Evolutionary conservation across 2,329 filamentous ascomycete species (phyloP), one percentile per base, ranked within the genome.

Genomic region (Teratosphaeria viscida): DNA sequence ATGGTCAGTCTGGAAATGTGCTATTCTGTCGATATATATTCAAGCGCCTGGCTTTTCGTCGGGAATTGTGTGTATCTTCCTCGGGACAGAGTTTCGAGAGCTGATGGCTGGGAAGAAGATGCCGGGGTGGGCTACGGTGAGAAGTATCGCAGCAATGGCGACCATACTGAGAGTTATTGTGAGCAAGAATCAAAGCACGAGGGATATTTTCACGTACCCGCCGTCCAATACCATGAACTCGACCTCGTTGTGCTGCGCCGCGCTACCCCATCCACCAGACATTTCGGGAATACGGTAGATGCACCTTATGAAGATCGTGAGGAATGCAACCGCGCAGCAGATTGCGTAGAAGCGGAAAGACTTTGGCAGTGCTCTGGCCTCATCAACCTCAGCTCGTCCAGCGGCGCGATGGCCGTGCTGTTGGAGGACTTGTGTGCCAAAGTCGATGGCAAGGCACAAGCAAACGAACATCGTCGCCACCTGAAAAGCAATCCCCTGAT

Each of bases 291-390:
- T 67, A 64, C 86, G 81, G 72, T 85, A 89, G 53, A 85, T 79
- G 66, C 82, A 85, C 29, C 87, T 77, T 65, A 83, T 82, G 64
- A 88, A 83, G 67, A 89, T 85, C 67, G 79, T 80, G 12, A 87
- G 57, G n/a, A 84, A 85, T 2, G 84, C 79, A 2, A 86, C 70
- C 1, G 74, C 69, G 19, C 87, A 75, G 11, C 80, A 82, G n/a
- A 66, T 67, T 5, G 85, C 70, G 70, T 86, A 87, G 12, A 75
- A 75, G 58, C 75, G 75, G 73, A 86, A 85, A 27, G 70, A 59
- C 10, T 37, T 61, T 32, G 57, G 60, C 57, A 57, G n/a, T 32
- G 71, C 59, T 65, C 66, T 19, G 75, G 77, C 54, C 68, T 63
- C 53, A 77, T 76, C 54, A 80, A 68, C 19, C 66, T 60, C 56